These are phyloP conservation scores for Phytophthora multivora DNA, from an alignment of 352 stramenopile genomes.

Conservation along the genomic window DNA sequence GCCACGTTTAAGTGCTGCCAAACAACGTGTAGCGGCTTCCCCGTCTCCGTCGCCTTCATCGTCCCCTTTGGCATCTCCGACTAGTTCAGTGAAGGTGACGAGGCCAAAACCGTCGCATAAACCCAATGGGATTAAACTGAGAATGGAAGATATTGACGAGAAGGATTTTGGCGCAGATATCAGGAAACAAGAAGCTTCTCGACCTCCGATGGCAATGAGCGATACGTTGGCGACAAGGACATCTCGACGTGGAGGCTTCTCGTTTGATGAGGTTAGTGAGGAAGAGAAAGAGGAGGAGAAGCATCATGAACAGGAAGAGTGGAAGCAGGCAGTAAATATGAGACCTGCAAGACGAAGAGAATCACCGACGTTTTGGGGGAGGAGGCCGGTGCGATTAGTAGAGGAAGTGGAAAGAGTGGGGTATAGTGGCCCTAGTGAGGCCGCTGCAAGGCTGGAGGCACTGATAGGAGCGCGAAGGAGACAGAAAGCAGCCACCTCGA, in stretches of 20 bases:
- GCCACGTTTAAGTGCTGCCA: background rate
- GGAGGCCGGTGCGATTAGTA: constrained; percentile 26
- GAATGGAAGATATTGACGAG: background rate
- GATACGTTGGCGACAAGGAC: constrained; percentile 17
- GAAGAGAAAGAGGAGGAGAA: constrained; percentile 5
- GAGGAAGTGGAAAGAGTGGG: constrained; percentile 2
- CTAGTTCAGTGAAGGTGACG: constrained; percentile 21
- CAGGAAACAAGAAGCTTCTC: constrained; percentile 1
- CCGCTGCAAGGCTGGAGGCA: constrained; percentile 19
- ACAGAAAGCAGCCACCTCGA: constrained; percentile 3
- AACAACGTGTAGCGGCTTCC: constrained; percentile 1
- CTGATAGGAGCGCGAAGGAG: constrained; percentile 29
- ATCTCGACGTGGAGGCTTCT: constrained; percentile 18
- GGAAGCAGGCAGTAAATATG: constrained; percentile 5
- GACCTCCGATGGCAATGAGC: constrained; percentile 17
- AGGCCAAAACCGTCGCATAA: constrained; percentile 6
- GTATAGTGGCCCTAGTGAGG: constrained; percentile 22
- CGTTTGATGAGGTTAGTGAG: constrained; percentile 22
- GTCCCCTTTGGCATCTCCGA: constrained; percentile 9
- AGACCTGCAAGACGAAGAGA: constrained; percentile 10
- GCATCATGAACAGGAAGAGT: background rate
- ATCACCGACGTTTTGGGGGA: constrained; percentile 20
- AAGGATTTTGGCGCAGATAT: background rate
- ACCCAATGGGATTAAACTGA: constrained; percentile 8
- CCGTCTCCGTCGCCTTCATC: background rate